Evolutionary conservation across 2,329 filamentous ascomycete genomes (phyloP).

Genomic region (Colletotrichum ledebouriae): DNA sequence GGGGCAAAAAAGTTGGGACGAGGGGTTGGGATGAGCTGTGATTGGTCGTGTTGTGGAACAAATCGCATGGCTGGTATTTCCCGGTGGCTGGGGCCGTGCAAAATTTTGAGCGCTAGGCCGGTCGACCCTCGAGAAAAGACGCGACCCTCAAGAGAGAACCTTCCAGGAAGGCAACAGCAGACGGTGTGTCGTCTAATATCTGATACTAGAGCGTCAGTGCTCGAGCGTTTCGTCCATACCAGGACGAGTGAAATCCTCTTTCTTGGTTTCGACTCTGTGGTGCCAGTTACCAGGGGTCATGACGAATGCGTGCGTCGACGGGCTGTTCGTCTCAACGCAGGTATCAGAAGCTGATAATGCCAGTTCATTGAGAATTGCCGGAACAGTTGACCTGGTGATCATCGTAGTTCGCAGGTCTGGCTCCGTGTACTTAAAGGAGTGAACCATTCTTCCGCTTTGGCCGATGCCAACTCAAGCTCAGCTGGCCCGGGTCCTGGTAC

Average conservation of each 20-base stretch:
- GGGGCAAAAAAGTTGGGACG: slow-evolving; percentile 23
- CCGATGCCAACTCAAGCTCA: background rate
- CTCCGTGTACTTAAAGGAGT: background rate
- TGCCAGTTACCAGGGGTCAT: slow-evolving; percentile 9
- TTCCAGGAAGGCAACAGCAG: background rate
- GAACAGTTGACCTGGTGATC: slow-evolving; percentile 1
- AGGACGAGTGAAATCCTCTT: background rate
- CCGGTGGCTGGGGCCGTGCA: slow-evolving; percentile 41
- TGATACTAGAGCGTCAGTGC: background rate
- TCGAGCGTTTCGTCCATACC: slow-evolving; percentile 1
- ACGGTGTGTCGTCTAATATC: no score
- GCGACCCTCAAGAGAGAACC: background rate
- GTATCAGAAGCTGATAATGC: slow-evolving; percentile 5
- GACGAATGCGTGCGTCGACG: slow-evolving; percentile 16
- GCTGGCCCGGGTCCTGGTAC: background rate
- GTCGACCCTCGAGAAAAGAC: background rate
- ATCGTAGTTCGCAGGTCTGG: background rate
- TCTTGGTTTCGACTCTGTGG: slow-evolving; percentile 5
- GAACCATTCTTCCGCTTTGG: background rate
- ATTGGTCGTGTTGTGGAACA: slow-evolving; percentile 27
- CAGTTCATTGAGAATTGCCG: slow-evolving; percentile 13
- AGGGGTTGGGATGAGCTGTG: slow-evolving; percentile 23
- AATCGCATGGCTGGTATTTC: slow-evolving; percentile 41
- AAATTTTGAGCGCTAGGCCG: slow-evolving; percentile 10
- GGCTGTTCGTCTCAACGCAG: slow-evolving; percentile 22